A percentile compares a stretch with the other conserved stretches of the same genome.
phyloP scores from a whole-genome alignment of 2,329 filamentous ascomycete genomes.

The Ambrosiella xylebori region DNA sequence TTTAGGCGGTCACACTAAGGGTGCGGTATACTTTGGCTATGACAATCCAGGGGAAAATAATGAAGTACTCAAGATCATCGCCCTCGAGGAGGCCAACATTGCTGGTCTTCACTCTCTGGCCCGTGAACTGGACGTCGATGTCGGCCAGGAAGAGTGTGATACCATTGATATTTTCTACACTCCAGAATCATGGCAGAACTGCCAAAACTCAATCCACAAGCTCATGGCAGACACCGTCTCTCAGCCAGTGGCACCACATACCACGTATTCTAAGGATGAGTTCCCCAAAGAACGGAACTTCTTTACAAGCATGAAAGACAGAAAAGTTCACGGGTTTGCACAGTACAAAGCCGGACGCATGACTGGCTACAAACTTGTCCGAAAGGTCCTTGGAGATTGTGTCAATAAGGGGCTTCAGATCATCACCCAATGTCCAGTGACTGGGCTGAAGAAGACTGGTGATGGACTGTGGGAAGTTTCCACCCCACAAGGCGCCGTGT shows the following conservation, averaged over 20 bases:
- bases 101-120: conserved; percentile 11
- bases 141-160: conserved; percentile 11
- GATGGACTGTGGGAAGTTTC: conserved; percentile 9
- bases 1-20: conserved; percentile 12
- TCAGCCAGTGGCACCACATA: background rate
- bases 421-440: conserved; percentile 7
- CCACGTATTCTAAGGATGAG: background rate
- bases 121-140: conserved; percentile 10
- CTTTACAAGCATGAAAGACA: background rate
- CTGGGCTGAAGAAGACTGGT: background rate
- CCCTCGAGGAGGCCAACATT: conserved; percentile 13
- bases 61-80: conserved; percentile 12
- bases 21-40: conserved; percentile 8
- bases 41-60: conserved; percentile 1
- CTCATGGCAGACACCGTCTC: conserved; percentile 2
- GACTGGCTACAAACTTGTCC: conserved; percentile 10
- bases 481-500: conserved; percentile 16
- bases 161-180: conserved; percentile 11
- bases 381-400: conserved; percentile 7
- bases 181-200: conserved; percentile 3
- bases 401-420: conserved; percentile 8
- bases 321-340: conserved; percentile 4
- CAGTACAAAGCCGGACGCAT: conserved; percentile 12
- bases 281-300: conserved; percentile 2
- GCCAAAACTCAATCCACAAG: conserved; percentile 4